These are phyloP conservation scores for Ceratocystis colombiana DNA, from an alignment of 2,329 filamentous ascomycete genomes.

Conservation along the genomic window DNA sequence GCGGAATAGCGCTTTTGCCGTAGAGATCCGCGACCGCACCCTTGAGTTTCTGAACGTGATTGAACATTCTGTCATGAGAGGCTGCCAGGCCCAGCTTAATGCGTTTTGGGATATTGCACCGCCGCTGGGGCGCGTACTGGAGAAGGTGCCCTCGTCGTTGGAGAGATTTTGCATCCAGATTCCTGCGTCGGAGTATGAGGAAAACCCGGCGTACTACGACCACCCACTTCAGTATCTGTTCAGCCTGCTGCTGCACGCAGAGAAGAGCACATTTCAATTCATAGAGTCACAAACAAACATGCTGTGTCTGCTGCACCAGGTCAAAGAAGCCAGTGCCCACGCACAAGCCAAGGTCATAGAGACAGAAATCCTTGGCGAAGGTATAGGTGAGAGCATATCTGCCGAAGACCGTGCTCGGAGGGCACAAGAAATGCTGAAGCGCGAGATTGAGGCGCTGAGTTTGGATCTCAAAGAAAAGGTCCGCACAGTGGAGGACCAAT, in stretches of 20 bases:
- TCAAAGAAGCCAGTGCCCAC: constrained; percentile 65
- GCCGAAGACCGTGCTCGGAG: constrained; percentile 34
- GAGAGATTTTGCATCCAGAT: constrained; percentile 62
- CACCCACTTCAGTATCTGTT: constrained; percentile 89
- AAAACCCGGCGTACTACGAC: constrained; percentile 70
- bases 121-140: constrained; percentile 63
- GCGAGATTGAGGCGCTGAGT: constrained; percentile 62
- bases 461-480: constrained; percentile 91
- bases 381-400: constrained; percentile 32
- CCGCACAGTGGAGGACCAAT: constrained; percentile 78
- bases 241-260: constrained; percentile 70
- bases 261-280: constrained; percentile 91
- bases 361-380: constrained; percentile 40
- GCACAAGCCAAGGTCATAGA: constrained; percentile 59
- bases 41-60: constrained; percentile 69
- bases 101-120: constrained; percentile 98
- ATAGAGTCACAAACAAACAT: constrained; percentile 91
- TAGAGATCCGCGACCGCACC: constrained; percentile 61
- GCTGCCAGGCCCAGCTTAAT: constrained; percentile 81
- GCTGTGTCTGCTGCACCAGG: constrained; percentile 80
- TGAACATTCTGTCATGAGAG: constrained; percentile 73
- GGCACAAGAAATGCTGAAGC: constrained; percentile 48
- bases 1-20: constrained; percentile 59
- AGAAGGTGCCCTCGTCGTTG: constrained; percentile 59
- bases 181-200: constrained; percentile 65